These are phyloP conservation scores for Exobasidium cylindrosporum DNA, from an alignment of 1,284 basidiomycete species.

Conservation along the genomic window DNA sequence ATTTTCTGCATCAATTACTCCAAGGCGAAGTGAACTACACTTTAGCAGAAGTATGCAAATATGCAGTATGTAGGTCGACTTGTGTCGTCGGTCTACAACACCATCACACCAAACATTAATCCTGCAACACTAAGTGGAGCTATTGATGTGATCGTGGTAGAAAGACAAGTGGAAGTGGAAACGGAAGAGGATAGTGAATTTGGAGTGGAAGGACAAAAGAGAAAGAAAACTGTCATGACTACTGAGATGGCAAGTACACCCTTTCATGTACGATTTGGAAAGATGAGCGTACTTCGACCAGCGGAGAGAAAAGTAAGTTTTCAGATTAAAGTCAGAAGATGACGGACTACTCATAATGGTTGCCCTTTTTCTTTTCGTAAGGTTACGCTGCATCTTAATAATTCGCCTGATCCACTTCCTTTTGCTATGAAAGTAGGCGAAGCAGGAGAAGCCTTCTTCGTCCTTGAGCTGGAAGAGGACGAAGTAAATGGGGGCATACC, in stretches of 20 bases:
- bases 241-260: conserved; percentile 82
- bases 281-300: conserved; percentile 91
- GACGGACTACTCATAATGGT: neutral
- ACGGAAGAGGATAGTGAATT: conserved; percentile 56
- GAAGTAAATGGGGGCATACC: conserved; percentile 67
- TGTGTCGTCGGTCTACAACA: conserved; percentile 55
- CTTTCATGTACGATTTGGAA: conserved; percentile 97
- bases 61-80: conserved; percentile 55
- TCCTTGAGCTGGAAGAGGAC: conserved; percentile 86
- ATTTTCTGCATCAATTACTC: too few species aligned
- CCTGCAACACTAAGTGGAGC: conserved; percentile 53
- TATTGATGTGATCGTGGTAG: conserved; percentile 55
- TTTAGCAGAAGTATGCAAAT: conserved; percentile 2
- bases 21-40: too few species aligned
- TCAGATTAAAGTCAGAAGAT: conserved; percentile 57
- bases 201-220: conserved; percentile 26
- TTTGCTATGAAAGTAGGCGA: conserved; percentile 99
- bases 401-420: conserved; percentile 64
- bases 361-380: neutral
- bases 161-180: conserved; percentile 57
- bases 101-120: conserved; percentile 55
- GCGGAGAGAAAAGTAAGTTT: conserved; percentile 73
- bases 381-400: conserved; percentile 47
- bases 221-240: conserved; percentile 21
- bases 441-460: conserved; percentile 97